Evolutionary conservation across 805 yeast species (phyloP).

Genomic region (Saturnispora halmiae): DNA sequence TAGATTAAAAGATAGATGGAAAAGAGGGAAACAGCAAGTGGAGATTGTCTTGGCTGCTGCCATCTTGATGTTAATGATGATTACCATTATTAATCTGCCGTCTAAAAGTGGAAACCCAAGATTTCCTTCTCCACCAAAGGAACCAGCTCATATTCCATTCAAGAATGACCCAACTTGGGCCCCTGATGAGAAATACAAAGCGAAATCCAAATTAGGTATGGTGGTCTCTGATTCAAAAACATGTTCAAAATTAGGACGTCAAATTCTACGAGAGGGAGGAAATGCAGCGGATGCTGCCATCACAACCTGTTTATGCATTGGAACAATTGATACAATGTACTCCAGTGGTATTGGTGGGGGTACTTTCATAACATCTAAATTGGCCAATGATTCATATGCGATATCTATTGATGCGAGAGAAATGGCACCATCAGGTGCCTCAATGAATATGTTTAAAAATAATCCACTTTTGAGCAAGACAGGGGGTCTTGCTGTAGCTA

Average conservation of each 20-base stretch:
- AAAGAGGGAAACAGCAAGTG: not conserved
- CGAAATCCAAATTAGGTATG: constrained; percentile 42
- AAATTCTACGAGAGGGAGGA: constrained; percentile 49
- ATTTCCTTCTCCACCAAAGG: constrained; percentile 12
- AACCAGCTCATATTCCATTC: constrained; percentile 26
- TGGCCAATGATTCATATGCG: constrained; percentile 36
- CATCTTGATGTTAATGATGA: not conserved
- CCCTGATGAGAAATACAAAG: constrained; percentile 34
- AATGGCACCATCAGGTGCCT: constrained; percentile 62
- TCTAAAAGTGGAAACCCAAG: not conserved
- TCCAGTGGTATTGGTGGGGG: constrained; percentile 98
- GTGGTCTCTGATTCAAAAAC: constrained; percentile 57
- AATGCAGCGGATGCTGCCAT: constrained; percentile 93
- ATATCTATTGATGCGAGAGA: constrained; percentile 80
- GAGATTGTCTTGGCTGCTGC: not conserved
- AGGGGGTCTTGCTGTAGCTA: constrained; percentile 84
- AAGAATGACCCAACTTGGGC: constrained; percentile 33
- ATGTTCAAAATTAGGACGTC: constrained; percentile 56
- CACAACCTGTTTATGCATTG: constrained; percentile 81
- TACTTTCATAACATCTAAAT: constrained; percentile 51
- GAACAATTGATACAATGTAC: constrained; percentile 69
- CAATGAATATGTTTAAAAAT: constrained; percentile 52
- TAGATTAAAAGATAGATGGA: constrained; percentile 2
- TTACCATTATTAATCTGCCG: not conserved
- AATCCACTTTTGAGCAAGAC: constrained; percentile 44